Evolutionary conservation across 2,329 filamentous ascomycete species (phyloP).

Genomic region (Coleophoma cylindrospora): DNA sequence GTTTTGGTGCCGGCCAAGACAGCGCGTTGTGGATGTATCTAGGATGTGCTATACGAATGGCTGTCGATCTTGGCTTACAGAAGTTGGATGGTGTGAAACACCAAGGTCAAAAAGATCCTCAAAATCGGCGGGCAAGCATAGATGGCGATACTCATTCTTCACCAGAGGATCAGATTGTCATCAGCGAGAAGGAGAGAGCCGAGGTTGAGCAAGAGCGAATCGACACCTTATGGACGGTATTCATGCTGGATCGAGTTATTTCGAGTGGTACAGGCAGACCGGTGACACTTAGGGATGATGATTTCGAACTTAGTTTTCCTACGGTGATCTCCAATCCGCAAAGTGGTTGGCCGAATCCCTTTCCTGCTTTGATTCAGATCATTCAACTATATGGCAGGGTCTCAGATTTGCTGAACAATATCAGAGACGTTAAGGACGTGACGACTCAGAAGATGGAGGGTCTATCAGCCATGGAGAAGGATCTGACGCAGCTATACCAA

Average conservation of each 20-base stretch:
- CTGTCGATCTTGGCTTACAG: slow-evolving; percentile 73
- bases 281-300: slow-evolving; percentile 77
- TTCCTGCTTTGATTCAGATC: slow-evolving; percentile 75
- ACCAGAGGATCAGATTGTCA: slow-evolving; percentile 16
- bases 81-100: slow-evolving; percentile 71
- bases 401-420: slow-evolving; percentile 79
- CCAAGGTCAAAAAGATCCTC: slow-evolving; percentile 34
- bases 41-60: slow-evolving; percentile 80
- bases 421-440: slow-evolving; percentile 68
- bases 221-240: slow-evolving; percentile 87
- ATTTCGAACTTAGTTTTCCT: slow-evolving; percentile 74
- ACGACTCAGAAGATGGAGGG: slow-evolving; percentile 68
- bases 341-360: slow-evolving; percentile 70
- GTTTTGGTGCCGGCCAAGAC: slow-evolving; percentile 83
- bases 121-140: slow-evolving; percentile 30
- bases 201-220: slow-evolving; percentile 76
- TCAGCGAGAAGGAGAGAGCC: slow-evolving; percentile 46
- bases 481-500: slow-evolving; percentile 69
- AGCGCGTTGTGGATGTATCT: slow-evolving; percentile 93
- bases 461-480: slow-evolving; percentile 72
- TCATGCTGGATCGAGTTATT: slow-evolving; percentile 81
- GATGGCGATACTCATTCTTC: slow-evolving; percentile 36
- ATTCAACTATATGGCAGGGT: slow-evolving; percentile 82
- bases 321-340: slow-evolving; percentile 42
- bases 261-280: slow-evolving; percentile 82